Conservation (phyloP, 2,329 filamentous ascomycete species). For the Cytospora chrysosperma region DNA sequence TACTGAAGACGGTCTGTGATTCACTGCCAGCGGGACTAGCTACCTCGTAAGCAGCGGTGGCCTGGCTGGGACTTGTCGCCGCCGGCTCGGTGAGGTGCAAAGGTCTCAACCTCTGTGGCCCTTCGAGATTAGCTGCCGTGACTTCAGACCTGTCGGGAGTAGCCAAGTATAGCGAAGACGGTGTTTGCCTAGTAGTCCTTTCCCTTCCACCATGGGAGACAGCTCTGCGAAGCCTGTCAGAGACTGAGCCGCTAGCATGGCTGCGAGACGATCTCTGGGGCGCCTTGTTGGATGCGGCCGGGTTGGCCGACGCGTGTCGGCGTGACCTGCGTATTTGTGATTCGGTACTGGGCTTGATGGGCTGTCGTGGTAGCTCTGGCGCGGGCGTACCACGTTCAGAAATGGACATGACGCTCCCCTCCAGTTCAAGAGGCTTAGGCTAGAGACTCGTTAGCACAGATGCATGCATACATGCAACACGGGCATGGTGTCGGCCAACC, state of each 20-base stretch:
- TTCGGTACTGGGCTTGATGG: slow-evolving; percentile 30
- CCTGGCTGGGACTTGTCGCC: slow-evolving; percentile 43
- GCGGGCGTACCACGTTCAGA: slow-evolving; percentile 35
- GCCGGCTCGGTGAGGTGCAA: slow-evolving; percentile 44
- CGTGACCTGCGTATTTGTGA: slow-evolving; percentile 34
- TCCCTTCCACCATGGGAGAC: slow-evolving; percentile 34
- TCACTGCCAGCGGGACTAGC: slow-evolving; percentile 55
- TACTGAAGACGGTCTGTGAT: slow-evolving; percentile 59
- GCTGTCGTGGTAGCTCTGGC: slow-evolving; percentile 30
- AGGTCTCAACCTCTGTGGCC: slow-evolving; percentile 41
- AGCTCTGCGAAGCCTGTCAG: slow-evolving; percentile 42
- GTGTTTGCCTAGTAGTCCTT: slow-evolving; percentile 28
- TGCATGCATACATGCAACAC: background rate
- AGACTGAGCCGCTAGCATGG: slow-evolving; percentile 33
- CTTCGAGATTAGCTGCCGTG: slow-evolving; percentile 32
- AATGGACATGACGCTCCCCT: slow-evolving; percentile 31
- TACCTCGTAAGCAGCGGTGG: slow-evolving; percentile 43
- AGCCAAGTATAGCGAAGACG: slow-evolving; percentile 41
- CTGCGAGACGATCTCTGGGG: slow-evolving; percentile 34
- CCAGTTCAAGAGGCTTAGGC: slow-evolving; percentile 23
- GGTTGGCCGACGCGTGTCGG: slow-evolving; percentile 37
- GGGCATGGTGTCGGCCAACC: slow-evolving; percentile 8
- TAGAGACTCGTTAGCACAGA: slow-evolving; percentile 1
- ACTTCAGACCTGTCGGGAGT: slow-evolving; percentile 60
- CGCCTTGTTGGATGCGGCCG: slow-evolving; percentile 33